Evolutionary conservation across 495 filamentous ascomycete species (phyloP).

Genomic region (Trichoderma orchidacearum): DNA sequence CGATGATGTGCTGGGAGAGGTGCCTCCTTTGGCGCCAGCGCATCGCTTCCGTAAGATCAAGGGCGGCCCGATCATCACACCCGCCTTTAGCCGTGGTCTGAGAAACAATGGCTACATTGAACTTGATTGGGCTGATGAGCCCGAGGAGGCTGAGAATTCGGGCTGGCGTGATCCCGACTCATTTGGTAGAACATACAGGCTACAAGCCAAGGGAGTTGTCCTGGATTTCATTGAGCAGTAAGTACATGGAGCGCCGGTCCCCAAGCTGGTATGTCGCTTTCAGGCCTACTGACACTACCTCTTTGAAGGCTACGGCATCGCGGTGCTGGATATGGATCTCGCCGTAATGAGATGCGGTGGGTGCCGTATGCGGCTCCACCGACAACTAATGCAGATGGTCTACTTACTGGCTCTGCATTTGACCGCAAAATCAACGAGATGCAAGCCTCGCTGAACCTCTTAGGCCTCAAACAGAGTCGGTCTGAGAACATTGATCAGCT

Average conservation of each 20-base stretch:
- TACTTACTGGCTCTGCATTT: neutral
- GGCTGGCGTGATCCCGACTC: conserved; percentile 27
- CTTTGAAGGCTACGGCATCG: conserved; percentile 16
- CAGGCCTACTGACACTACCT: conserved; percentile 2
- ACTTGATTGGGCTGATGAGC: conserved; percentile 49
- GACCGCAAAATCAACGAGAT: conserved; percentile 1
- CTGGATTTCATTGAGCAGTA: conserved; percentile 56
- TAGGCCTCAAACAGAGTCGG: conserved; percentile 1
- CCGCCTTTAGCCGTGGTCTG: conserved; percentile 41
- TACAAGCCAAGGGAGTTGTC: conserved; percentile 63
- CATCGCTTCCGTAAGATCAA: conserved; percentile 40
- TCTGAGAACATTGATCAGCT: neutral
- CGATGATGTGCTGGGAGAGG: conserved; percentile 35
- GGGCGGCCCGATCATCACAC: conserved; percentile 27
- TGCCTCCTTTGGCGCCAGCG: conserved; percentile 31
- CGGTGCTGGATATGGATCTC: conserved; percentile 1
- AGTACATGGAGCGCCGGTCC: conserved; percentile 5
- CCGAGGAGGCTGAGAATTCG: conserved; percentile 28
- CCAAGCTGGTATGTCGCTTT: neutral
- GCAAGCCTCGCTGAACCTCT: conserved; percentile 1
- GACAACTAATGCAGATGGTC: neutral
- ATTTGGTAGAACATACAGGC: conserved; percentile 48
- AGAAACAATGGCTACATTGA: conserved; percentile 71
- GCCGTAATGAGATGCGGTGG: neutral
- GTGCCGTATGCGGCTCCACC: neutral